A percentile compares a stretch with the other conserved stretches of the same genome.
These are phyloP conservation scores for Neurospora sublineolata DNA, from an alignment of 495 filamentous ascomycete species.

Conservation along the genomic window DNA sequence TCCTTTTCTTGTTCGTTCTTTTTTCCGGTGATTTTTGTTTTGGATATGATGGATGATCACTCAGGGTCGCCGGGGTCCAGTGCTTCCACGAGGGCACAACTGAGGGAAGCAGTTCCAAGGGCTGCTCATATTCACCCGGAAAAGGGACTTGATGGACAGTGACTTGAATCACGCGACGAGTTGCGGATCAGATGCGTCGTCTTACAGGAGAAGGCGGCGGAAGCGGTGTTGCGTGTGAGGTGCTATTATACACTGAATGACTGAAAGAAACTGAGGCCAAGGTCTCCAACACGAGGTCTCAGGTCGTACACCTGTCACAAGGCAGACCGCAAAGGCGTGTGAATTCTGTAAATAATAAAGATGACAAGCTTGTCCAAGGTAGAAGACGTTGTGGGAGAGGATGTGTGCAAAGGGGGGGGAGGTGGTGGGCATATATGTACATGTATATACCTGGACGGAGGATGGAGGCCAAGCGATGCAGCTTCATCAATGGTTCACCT, in stretches of 20 bases:
- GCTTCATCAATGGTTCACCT: not conserved
- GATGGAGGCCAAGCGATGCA: not conserved
- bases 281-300: slow-evolving; percentile 20
- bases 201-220: not conserved
- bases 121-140: slow-evolving; percentile 24
- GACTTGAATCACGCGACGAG: slow-evolving; percentile 8
- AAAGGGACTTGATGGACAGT: not conserved
- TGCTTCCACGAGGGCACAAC: slow-evolving; percentile 22
- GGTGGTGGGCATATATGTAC: not conserved
- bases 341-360: not conserved
- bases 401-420: not conserved
- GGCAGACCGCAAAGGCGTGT: not conserved
- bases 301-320: slow-evolving; percentile 11
- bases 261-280: not conserved
- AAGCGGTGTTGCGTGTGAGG: not conserved
- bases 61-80: slow-evolving; percentile 22
- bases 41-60: not conserved
- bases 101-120: slow-evolving; percentile 18
- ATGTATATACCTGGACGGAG: not conserved
- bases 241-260: not conserved
- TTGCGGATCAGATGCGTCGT: slow-evolving; percentile 1
- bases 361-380: not conserved
- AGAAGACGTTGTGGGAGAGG: not conserved
- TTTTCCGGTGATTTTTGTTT: not conserved
- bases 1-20: not conserved